Percentiles rank a stretch among this genome's conserved stretches.
phyloP scores from a whole-genome alignment of 352 stramenopile genomes.

The Phytophthora pistaciae region DNA sequence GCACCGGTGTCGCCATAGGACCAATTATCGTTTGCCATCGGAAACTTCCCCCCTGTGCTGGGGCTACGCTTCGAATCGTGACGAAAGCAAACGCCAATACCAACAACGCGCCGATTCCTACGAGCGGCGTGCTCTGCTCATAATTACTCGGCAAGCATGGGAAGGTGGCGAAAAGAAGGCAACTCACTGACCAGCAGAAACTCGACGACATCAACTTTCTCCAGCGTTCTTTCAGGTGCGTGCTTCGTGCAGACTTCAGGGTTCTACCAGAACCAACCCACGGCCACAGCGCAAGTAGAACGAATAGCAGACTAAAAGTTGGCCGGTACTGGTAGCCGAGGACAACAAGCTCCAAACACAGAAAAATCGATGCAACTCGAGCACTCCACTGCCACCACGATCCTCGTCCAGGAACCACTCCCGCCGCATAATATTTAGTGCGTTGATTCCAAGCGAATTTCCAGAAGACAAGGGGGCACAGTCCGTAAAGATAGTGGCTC shows the following conservation, averaged over 20 bases:
- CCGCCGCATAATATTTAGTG: conserved; percentile 23
- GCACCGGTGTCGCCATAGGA: conserved; percentile 24
- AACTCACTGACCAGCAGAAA: conserved; percentile 54
- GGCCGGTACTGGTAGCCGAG: conserved; percentile 57
- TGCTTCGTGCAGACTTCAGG: background rate
- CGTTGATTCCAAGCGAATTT: conserved; percentile 59
- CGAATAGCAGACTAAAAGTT: conserved; percentile 68
- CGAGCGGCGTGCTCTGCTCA: conserved; percentile 55
- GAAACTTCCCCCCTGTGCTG: conserved; percentile 5
- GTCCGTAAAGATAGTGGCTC: conserved; percentile 78
- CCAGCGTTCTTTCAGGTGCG: conserved; percentile 3
- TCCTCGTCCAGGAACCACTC: background rate
- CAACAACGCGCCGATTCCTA: conserved; percentile 52
- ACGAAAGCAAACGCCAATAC: conserved; percentile 7
- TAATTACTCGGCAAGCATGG: conserved; percentile 72
- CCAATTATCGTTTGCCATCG: conserved; percentile 18
- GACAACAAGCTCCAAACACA: conserved; percentile 66
- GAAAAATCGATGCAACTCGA: conserved; percentile 31
- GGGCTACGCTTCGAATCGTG: conserved; percentile 7
- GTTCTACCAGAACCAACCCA: conserved; percentile 23
- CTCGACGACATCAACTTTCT: conserved; percentile 18
- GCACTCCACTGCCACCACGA: conserved; percentile 25
- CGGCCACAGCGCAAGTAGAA: conserved; percentile 53
- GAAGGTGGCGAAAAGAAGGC: conserved; percentile 68
- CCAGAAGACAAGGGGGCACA: conserved; percentile 79